phyloP scores from a whole-genome alignment of 2,329 filamentous ascomycete genomes.

The Thielaviopsis populi region DNA sequence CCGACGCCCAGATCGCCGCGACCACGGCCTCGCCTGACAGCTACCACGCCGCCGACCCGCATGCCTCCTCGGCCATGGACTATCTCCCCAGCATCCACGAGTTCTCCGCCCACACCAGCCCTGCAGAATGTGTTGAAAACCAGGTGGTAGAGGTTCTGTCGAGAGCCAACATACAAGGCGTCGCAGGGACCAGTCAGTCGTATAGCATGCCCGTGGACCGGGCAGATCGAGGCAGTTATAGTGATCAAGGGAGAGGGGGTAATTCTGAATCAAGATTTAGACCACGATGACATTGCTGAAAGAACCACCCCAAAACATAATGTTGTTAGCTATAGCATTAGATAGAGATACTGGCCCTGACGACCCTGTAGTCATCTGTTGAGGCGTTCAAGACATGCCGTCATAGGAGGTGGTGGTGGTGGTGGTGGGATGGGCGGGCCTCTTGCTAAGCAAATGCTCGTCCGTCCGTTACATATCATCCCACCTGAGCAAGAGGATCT shows the following conservation, averaged over 20 bases:
- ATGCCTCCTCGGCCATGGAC: not conserved
- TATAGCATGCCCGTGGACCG: not conserved
- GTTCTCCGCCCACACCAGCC: not conserved
- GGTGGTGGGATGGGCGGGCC: too few species aligned
- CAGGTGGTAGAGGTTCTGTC: constrained; percentile 12
- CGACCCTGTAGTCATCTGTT: too few species aligned
- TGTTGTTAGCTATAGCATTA: not conserved
- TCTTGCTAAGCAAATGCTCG: too few species aligned
- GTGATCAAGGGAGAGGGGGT: not conserved
- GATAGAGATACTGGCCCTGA: not conserved
- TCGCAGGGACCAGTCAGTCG: not conserved
- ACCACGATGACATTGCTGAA: not conserved
- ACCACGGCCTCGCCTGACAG: not conserved
- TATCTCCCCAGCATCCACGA: constrained; percentile 3
- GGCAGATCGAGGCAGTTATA: not conserved
- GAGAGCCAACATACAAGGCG: constrained; percentile 8
- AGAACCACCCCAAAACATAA: not conserved
- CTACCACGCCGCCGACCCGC: not conserved
- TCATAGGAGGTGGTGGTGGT: too few species aligned
- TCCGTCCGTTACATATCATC: too few species aligned
- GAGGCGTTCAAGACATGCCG: too few species aligned
- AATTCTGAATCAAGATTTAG: not conserved
- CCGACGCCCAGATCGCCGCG: not conserved
- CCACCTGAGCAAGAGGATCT: not conserved
- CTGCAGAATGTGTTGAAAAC: constrained; percentile 8